Conservation (phyloP, 495 filamentous ascomycete genomes). For the Aspergillus conjunctus region DNA sequence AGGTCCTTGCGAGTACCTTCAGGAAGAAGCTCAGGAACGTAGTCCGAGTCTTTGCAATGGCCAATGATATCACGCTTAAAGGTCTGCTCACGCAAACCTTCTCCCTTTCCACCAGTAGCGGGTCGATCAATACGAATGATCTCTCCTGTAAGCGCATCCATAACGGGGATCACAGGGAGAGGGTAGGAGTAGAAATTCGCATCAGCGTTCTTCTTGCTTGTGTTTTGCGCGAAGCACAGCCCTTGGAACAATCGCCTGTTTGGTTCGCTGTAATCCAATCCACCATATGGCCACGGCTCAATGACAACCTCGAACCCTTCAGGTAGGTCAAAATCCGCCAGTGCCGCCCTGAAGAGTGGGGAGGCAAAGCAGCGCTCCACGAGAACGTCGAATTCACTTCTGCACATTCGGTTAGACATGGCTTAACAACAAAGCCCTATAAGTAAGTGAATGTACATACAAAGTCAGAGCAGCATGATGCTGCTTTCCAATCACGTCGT, state of each 20-base stretch:
- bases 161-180: constrained; percentile 73
- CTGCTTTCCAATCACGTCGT: constrained; percentile 57
- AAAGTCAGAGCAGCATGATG: constrained; percentile 63
- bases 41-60: constrained; percentile 60
- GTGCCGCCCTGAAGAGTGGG: constrained; percentile 60
- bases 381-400: constrained; percentile 64
- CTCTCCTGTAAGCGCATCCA: constrained; percentile 66
- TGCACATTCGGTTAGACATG: constrained; percentile 31
- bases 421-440: background rate
- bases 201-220: constrained; percentile 42
- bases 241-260: constrained; percentile 58
- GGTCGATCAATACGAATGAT: constrained; percentile 59
- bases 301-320: constrained; percentile 65
- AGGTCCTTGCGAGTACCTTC: constrained; percentile 64
- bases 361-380: constrained; percentile 62
- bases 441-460: constrained; percentile 34
- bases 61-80: constrained; percentile 54
- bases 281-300: constrained; percentile 73
- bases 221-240: constrained; percentile 51
- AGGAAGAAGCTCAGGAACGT: constrained; percentile 64
- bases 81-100: constrained; percentile 40
- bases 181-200: constrained; percentile 82
- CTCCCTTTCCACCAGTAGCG: constrained; percentile 50
- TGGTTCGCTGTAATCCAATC: constrained; percentile 56
- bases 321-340: constrained; percentile 63